Evolutionary conservation across 768 basidiomycete genomes (phyloP), one percentile per base, ranked within the genome.

Genomic region (Candolleomyces eurysporus): DNA sequence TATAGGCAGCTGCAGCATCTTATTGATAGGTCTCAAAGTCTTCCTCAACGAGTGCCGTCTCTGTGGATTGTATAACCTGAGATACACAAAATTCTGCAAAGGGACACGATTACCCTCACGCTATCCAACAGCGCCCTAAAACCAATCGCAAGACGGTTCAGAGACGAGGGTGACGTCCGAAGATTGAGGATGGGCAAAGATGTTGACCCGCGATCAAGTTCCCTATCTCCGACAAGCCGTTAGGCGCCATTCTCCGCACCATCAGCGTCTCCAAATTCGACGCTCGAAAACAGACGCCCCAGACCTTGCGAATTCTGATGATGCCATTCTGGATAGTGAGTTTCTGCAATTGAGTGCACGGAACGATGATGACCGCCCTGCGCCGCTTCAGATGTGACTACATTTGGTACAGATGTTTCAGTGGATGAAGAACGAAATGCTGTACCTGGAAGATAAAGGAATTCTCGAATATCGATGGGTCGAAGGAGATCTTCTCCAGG

Each of bases 261-360:
- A 31, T 57, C 48, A 61, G n/a, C 26, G 19, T 46, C 48, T 57
- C 61, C 19, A 61, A 32, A 21, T 42, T 49, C 19, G 16, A 22
- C 21, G 61, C 48, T n/a, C 43, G 55, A 26, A 21, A 9, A 45
- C 54, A 57, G 21, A 61, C 30, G 1, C 8, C 40, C 32, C 49
- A 22, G 10, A 61, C 42, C 36, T 39, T 40, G 19, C 48, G 46
- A 16, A 46, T 31, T 17, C 46, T 48, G 52, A 61, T 57, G 46
- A 48, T 30, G 26, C 49, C 26, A 32, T 45, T 57, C 2, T 30
- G 30, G 43, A 61, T 43, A 3, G 56, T 48, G 3, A 61, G 19
- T 1, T 22, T 19, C 48, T 61, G 50, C 17, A 61, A 46, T 11
- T 46, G 45, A 2, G 16, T 14, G 55, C 61, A 61, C 4, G 61